Conservation (phyloP, 768 basidiomycete species). For the Mycena indigotica region DNA sequence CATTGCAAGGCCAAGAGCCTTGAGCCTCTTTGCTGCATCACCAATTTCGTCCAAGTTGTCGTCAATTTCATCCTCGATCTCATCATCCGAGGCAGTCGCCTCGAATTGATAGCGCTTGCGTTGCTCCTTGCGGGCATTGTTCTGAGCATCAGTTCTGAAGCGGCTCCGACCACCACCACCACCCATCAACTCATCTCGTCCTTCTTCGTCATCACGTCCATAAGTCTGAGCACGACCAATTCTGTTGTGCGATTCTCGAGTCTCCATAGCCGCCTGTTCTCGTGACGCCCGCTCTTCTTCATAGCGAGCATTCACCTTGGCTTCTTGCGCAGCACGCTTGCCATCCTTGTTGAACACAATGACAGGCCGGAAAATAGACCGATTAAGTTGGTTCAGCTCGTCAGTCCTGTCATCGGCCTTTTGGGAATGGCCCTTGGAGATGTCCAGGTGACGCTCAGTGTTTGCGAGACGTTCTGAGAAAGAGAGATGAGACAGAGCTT, state of each 20-base stretch:
- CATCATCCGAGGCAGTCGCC: conserved; percentile 86
- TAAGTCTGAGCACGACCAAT: conserved; percentile 74
- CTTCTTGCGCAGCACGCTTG: conserved; percentile 86
- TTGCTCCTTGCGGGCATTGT: conserved; percentile 62
- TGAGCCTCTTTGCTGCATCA: conserved; percentile 74
- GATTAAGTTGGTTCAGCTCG: conserved; percentile 92
- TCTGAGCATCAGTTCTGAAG: conserved; percentile 52
- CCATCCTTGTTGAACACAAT: conserved; percentile 91
- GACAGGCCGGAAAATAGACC: conserved; percentile 91
- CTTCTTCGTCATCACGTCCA: conserved; percentile 52
- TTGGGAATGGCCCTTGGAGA: conserved; percentile 82
- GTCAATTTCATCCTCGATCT: conserved; percentile 92
- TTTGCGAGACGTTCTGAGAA: conserved; percentile 80
- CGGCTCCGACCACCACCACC: conserved; percentile 39
- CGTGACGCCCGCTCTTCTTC: conserved; percentile 83
- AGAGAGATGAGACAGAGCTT: neutral
- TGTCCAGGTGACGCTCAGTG: conserved; percentile 93
- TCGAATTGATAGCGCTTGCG: conserved; percentile 91
- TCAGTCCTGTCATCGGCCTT: conserved; percentile 92
- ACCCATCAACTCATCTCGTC: conserved; percentile 38
- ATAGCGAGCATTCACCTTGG: conserved; percentile 81
- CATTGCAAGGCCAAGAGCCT: conserved; percentile 79
- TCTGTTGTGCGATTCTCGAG: conserved; percentile 84
- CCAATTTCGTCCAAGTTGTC: conserved; percentile 87
- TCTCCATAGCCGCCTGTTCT: conserved; percentile 83